Evolutionary conservation across 2,329 filamentous ascomycete species (phyloP).

Genomic region (Pseudogymnoascus sp.): DNA sequence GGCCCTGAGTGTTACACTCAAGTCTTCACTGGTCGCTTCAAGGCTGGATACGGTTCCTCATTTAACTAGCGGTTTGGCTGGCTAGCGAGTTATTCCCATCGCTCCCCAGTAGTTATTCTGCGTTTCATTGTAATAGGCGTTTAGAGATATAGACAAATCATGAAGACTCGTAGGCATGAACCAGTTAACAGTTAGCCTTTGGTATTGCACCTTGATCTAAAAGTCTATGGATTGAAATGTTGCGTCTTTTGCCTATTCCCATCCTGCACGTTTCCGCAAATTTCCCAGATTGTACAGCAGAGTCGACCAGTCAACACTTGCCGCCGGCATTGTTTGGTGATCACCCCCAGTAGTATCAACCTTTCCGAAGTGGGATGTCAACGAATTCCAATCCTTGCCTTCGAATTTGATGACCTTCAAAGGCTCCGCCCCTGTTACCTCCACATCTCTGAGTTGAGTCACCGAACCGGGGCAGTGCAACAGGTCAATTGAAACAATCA

Average conservation of each 20-base stretch:
- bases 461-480: slow-evolving; percentile 45
- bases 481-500: slow-evolving; percentile 46
- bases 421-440: background rate
- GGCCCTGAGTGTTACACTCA: background rate
- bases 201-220: background rate
- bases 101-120: background rate
- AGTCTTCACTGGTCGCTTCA: background rate
- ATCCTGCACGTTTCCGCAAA: slow-evolving; percentile 28
- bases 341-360: slow-evolving; percentile 16
- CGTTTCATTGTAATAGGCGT: slow-evolving; percentile 9
- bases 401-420: slow-evolving; percentile 4
- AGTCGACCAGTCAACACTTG: slow-evolving; percentile 31
- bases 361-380: slow-evolving; percentile 9
- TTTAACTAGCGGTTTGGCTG: background rate
- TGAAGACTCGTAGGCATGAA: background rate
- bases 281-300: slow-evolving; percentile 31
- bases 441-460: slow-evolving; percentile 27
- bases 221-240: background rate
- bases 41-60: background rate
- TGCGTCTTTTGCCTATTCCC: slow-evolving; percentile 12
- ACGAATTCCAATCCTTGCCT: slow-evolving; percentile 12
- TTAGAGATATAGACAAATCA: slow-evolving; percentile 8
- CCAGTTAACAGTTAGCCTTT: slow-evolving; percentile 7
- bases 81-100: background rate
- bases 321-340: slow-evolving; percentile 25